These are phyloP conservation scores for Mycena epipterygia DNA, from an alignment of 768 basidiomycete species.

Conservation along the genomic window DNA sequence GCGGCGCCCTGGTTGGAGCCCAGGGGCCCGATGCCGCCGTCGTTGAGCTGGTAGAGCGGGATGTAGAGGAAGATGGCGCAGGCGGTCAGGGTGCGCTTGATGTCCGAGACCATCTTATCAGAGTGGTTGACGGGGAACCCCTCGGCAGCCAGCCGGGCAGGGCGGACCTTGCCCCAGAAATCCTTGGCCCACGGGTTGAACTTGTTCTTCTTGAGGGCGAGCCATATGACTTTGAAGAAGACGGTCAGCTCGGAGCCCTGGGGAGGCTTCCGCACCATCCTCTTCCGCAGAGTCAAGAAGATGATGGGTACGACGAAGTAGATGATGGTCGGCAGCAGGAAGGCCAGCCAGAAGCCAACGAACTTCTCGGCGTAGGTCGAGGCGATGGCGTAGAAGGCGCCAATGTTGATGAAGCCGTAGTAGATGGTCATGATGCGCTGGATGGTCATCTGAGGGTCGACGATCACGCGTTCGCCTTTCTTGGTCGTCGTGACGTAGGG, in stretches of 20 bases:
- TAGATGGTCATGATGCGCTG: constrained; percentile 1
- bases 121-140: background rate
- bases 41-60: constrained; percentile 2
- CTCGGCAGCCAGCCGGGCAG: background rate
- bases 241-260: background rate
- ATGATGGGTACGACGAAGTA: background rate
- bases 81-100: background rate
- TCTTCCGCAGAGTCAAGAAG: background rate
- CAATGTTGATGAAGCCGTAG: background rate
- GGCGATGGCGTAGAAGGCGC: background rate
- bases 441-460: constrained; percentile 1
- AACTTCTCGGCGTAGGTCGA: background rate
- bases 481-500: background rate
- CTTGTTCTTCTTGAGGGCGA: constrained; percentile 7
- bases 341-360: constrained; percentile 16
- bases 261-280: background rate
- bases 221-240: background rate
- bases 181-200: constrained; percentile 8
- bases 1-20: background rate
- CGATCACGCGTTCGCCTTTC: constrained; percentile 13
- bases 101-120: background rate
- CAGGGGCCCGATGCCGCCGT: background rate
- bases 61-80: constrained; percentile 3
- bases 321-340: background rate
- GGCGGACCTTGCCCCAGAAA: constrained; percentile 7